Base-by-base conservation (phyloP, 2,329 filamentous ascomycete species). In the Rhynchosporium agropyri region DNA sequence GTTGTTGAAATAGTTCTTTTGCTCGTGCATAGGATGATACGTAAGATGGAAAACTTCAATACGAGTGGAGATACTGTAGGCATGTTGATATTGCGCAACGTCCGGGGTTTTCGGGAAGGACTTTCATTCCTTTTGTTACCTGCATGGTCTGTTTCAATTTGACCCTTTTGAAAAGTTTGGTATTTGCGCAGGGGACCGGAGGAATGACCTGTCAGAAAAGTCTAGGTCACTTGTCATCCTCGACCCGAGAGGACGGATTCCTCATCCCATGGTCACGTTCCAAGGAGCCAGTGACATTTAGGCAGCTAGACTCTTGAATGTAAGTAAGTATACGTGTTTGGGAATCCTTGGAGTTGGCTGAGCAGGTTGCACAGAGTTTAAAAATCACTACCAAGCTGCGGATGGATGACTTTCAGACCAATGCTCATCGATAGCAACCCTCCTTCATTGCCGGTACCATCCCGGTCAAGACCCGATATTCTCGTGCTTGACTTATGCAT, bases 1-100 rank as follows among this genome's bases (percentile, higher is more conserved):
- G 36, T 48, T 20, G 58, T 31, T 56, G 53, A 56, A 33, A 28
- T 8, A 40, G 53, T 55, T 31, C 8, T 51, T 50, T 45, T 45
- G 54, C 53, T 3, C 12, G 10, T 53, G 33, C 26, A 15, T 20
- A 20, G 20, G 20, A 20, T 20, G 20, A 20, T 20, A 20, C 20
- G 20, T 20, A 20, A 20, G 20, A 20, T 20, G 20, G 20, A 20
- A 20, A 20, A 20, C 20, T 20, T 20, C 20, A 20, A 20, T 20
- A 20, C 20, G 20, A 20, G 20, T 20, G 20, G 20, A 20, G 20
- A 20, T 20, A 20, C 20, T 20, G 20, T 20, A 20, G 20, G 20
- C 20, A 20, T 20, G 20, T 20, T 20, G 20, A 20, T 20, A 20
- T 20, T 20, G 20, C 20, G 20, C 20, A 20, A 20, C 20, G 20